Evolutionary conservation across 2,329 filamentous ascomycete species (phyloP).

Genomic region (Rutstroemia sp.): DNA sequence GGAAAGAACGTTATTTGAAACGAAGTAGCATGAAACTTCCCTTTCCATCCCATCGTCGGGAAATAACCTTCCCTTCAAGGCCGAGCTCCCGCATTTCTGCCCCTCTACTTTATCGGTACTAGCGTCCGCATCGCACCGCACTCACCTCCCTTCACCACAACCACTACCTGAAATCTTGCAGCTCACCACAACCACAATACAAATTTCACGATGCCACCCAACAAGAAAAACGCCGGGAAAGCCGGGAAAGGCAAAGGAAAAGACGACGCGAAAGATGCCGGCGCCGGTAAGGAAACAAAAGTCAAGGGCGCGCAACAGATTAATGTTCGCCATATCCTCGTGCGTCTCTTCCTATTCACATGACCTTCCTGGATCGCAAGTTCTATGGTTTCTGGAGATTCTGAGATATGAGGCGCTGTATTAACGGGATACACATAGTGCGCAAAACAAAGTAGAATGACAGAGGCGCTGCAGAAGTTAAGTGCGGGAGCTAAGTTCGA

Average conservation of each 20-base stretch:
- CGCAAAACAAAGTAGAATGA: conserved; percentile 70
- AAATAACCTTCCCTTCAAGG: neutral
- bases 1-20: too few species aligned
- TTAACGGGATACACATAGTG: conserved; percentile 38
- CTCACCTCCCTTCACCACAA: neutral
- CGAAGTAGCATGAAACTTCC: neutral
- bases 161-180: neutral
- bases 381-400: neutral
- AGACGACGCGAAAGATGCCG: conserved; percentile 34
- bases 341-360: conserved; percentile 11
- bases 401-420: neutral
- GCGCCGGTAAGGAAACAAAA: conserved; percentile 33
- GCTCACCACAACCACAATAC: neutral
- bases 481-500: conserved; percentile 63
- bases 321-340: conserved; percentile 63
- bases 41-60: neutral
- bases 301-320: conserved; percentile 59
- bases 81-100: neutral
- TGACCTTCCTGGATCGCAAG: neutral
- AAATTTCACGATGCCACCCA: conserved; percentile 17
- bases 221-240: conserved; percentile 26
- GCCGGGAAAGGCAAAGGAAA: conserved; percentile 26
- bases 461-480: conserved; percentile 65
- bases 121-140: neutral
- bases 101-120: neutral